Conservation (phyloP, 2,329 filamentous ascomycete species). For the Exophiala sp. region DNA sequence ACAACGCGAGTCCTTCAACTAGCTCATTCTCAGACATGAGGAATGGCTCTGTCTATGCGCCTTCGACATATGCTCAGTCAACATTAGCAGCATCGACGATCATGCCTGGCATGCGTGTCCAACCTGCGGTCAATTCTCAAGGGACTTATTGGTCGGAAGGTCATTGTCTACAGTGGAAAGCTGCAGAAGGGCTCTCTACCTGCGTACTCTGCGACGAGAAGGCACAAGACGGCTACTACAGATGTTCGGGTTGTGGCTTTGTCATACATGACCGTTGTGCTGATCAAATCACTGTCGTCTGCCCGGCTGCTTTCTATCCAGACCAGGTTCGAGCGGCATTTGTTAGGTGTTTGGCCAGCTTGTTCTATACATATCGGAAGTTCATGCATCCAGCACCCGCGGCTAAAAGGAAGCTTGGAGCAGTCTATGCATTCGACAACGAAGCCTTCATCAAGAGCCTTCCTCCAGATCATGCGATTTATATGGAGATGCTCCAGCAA, state of each 20-base stretch:
- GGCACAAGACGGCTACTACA: constrained; percentile 53
- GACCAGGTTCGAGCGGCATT: constrained; percentile 64
- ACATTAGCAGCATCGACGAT: constrained; percentile 48
- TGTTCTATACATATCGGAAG: constrained; percentile 64
- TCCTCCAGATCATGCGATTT: constrained; percentile 58
- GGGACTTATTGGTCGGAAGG: constrained; percentile 45
- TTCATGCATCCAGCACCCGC: constrained; percentile 56
- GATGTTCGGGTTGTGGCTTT: constrained; percentile 45
- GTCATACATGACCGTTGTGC: constrained; percentile 55
- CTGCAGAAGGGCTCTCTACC: constrained; percentile 39
- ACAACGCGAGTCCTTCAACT: constrained; percentile 46
- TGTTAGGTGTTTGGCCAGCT: constrained; percentile 61
- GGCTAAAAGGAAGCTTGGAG: constrained; percentile 48
- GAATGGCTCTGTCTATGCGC: constrained; percentile 43
- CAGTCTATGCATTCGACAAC: constrained; percentile 59
- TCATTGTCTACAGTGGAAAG: constrained; percentile 44
- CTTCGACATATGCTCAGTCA: constrained; percentile 47
- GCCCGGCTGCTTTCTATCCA: constrained; percentile 60
- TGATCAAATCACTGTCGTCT: constrained; percentile 56
- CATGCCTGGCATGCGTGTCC: constrained; percentile 39
- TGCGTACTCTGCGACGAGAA: constrained; percentile 50
- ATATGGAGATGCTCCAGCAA: constrained; percentile 57
- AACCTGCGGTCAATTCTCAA: constrained; percentile 38
- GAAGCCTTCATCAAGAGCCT: constrained; percentile 60
- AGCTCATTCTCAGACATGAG: constrained; percentile 41